Evolutionary conservation across 73 alveolate genomes (phyloP).

Genomic region (Paraurostyla sp.): DNA sequence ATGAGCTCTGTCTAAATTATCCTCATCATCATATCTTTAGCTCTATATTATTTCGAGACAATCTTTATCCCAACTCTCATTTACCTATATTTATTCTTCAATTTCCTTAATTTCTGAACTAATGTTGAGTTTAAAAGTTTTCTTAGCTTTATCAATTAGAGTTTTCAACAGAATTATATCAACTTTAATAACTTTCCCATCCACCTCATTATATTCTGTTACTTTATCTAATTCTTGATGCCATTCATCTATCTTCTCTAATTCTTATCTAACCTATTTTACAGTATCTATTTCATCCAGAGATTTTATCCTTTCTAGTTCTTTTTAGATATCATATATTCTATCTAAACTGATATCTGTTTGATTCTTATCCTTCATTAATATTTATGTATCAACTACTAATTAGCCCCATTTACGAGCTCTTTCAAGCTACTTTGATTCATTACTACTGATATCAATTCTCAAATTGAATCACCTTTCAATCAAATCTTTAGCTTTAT

Average conservation of each 20-base stretch:
- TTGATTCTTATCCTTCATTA: not conserved
- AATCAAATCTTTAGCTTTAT: not conserved
- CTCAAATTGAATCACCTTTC: not conserved
- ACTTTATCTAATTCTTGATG: conserved; percentile 13
- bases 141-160: not conserved
- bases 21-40: not conserved
- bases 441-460: not conserved
- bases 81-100: not conserved
- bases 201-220: not conserved
- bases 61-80: not conserved
- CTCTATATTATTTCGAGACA: not conserved
- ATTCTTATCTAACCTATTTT: not conserved
- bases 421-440: conserved; percentile 1
- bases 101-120: not conserved
- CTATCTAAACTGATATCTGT: not conserved
- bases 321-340: conserved; percentile 18
- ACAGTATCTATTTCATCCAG: conserved; percentile 8
- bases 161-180: not conserved
- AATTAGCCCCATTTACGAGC: conserved; percentile 18
- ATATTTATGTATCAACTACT: not conserved
- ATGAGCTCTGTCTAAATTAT: not conserved
- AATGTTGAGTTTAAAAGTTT: not conserved
- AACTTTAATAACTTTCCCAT: not conserved
- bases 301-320: conserved; percentile 11
- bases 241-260: not conserved